These are phyloP conservation scores for Neonectria hederae DNA, from an alignment of 2,329 filamentous ascomycete genomes.

Conservation along the genomic window DNA sequence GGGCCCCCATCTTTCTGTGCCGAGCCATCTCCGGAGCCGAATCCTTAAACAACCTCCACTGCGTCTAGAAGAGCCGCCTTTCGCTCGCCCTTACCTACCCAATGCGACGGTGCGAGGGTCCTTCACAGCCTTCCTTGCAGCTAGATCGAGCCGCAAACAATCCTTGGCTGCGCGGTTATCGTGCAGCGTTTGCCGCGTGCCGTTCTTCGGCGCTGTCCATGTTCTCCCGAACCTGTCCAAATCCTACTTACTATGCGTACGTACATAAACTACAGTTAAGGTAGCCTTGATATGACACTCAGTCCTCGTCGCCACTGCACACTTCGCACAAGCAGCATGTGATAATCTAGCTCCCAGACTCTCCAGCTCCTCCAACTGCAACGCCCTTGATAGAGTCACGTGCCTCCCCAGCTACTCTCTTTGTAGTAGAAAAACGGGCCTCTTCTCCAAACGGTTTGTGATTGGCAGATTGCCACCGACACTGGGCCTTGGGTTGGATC, in stretches of 20 bases:
- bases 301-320: background rate
- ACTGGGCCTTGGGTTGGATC: slow-evolving; percentile 30
- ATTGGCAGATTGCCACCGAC: slow-evolving; percentile 37
- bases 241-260: background rate
- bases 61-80: background rate
- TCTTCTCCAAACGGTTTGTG: slow-evolving; percentile 2
- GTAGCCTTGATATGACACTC: background rate
- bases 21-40: slow-evolving; percentile 32
- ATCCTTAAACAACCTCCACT: background rate
- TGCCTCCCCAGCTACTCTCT: slow-evolving; percentile 1
- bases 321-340: background rate
- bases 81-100: slow-evolving; percentile 1
- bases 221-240: background rate
- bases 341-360: background rate
- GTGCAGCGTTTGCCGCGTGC: background rate
- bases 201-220: background rate
- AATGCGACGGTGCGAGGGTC: background rate
- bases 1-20: slow-evolving; percentile 30
- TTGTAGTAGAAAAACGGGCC: slow-evolving; percentile 3
- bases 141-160: background rate
- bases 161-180: background rate
- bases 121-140: background rate
- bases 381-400: slow-evolving; percentile 22
- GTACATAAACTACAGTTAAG: too few species aligned
- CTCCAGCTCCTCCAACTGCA: background rate